Evolutionary conservation across 345 rosid genomes (phyloP).

Genomic region (Brassica nigra): DNA sequence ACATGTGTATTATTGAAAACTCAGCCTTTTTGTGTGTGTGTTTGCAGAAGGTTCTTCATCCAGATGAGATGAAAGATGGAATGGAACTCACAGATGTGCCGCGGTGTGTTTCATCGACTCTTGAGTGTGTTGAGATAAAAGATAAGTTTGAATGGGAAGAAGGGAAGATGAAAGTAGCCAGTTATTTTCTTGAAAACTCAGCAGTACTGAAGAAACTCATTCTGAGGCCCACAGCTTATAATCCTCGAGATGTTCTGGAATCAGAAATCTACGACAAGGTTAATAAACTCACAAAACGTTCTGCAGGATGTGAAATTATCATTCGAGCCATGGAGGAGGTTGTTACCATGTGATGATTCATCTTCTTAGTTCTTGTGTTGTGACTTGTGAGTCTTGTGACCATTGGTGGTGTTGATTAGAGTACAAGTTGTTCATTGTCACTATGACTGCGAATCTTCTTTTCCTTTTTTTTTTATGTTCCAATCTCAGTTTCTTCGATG

Average conservation of each 20-base stretch:
- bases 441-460: neutral
- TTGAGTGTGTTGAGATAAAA: slow-evolving; percentile 23
- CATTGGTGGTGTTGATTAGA: neutral
- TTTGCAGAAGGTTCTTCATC: slow-evolving; percentile 5
- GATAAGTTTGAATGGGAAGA: neutral
- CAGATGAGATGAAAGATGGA: neutral
- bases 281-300: slow-evolving; percentile 5
- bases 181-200: slow-evolving; percentile 25
- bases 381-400: neutral
- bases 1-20: neutral
- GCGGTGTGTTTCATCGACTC: slow-evolving; percentile 1
- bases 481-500: neutral
- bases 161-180: neutral
- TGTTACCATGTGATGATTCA: neutral
- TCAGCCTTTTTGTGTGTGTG: neutral
- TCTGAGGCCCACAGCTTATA: neutral
- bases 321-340: neutral
- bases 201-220: slow-evolving; percentile 7
- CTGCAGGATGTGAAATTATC: slow-evolving; percentile 1
- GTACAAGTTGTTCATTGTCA: neutral
- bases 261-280: slow-evolving; percentile 2
- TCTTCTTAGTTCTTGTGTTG: neutral
- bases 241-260: neutral
- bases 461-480: neutral
- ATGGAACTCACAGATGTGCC: neutral